phyloP scores from a whole-genome alignment of 2,329 filamentous ascomycete species.

The Cadophora malorum region DNA sequence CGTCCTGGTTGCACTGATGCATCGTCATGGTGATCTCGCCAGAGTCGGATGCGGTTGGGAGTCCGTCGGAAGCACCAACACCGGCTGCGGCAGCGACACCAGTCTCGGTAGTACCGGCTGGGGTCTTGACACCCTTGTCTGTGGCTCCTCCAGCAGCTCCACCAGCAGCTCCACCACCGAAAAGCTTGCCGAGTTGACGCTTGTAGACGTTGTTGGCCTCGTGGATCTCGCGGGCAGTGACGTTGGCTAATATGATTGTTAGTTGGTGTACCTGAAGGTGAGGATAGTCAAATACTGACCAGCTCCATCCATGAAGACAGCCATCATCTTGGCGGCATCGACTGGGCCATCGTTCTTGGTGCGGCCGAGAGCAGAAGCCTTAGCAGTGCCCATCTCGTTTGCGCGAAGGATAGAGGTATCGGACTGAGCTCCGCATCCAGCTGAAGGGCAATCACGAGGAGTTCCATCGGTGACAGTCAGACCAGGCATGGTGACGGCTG shows the following conservation, averaged over 20 bases:
- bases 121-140: slow-evolving; percentile 54
- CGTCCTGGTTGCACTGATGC: slow-evolving; percentile 75
- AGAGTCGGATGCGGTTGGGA: slow-evolving; percentile 66
- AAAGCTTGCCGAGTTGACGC: slow-evolving; percentile 41
- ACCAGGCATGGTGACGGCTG: slow-evolving; percentile 31
- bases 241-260: slow-evolving; percentile 42
- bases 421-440: slow-evolving; percentile 66
- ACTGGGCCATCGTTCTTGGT: slow-evolving; percentile 66
- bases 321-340: slow-evolving; percentile 61
- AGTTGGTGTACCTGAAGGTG: background rate
- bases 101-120: slow-evolving; percentile 55
- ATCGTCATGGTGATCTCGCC: slow-evolving; percentile 69
- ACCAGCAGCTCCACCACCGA: background rate
- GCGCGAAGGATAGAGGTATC: slow-evolving; percentile 74
- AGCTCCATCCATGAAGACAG: slow-evolving; percentile 63
- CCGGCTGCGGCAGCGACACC: slow-evolving; percentile 62
- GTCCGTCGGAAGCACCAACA: slow-evolving; percentile 55
- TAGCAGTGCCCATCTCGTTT: slow-evolving; percentile 60
- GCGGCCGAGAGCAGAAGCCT: slow-evolving; percentile 66
- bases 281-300: slow-evolving; percentile 44
- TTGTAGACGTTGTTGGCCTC: slow-evolving; percentile 63
- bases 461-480: slow-evolving; percentile 65
- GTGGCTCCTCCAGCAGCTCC: slow-evolving; percentile 40
- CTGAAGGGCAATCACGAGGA: slow-evolving; percentile 68
- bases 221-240: slow-evolving; percentile 76